Evolutionary conservation across 148 eudicot genomes (phyloP), one percentile per base, ranked within the genome.

Genomic region (Arctostaphylos glauca): DNA sequence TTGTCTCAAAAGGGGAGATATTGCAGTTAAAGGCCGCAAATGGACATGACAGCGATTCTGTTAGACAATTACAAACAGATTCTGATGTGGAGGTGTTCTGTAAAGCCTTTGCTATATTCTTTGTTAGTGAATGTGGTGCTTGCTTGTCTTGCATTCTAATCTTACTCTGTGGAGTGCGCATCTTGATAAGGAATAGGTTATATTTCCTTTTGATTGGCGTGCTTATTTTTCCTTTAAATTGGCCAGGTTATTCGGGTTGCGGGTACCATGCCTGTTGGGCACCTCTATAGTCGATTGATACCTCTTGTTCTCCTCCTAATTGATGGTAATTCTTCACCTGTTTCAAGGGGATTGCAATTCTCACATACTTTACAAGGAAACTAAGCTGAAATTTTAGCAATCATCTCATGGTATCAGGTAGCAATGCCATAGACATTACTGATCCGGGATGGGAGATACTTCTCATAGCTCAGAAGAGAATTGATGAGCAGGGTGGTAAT

Each of bases 231-330:
- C 73, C 9, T 58, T 78, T 52, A 13, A 5, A 5, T 43, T 67
- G 73, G 55, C 53, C 87, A 95, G 98, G 91, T 95, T 81, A 48
- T 94, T 77, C 94, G 91, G 82, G 89, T 92, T 71, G 89, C 84
- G 83, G 97, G 93, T 54, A 81, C 82, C 83, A 87, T 83, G 89
- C 83, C 87, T 72, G 89, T 92, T 76, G 99, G 99, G 46, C 90
- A 81, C 47, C 90, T 94, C 68, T 96, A 96, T 89, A 85, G 95
- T 84, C 91, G 97, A 88, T 83, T 96, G 87, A 91, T 96, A 81
- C 97, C 99, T 86, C 95, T 96, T 85, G 95, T 90, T 77, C 97
- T 96, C 76, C 97, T 96, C 55, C 94, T 96, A 50, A 90, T 96
- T 60, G 99, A 96, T 85, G 99, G 99, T 96, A 90, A 90, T 53